phyloP scores from a whole-genome alignment of 257 asterid genomes.

The Fraxinus excelsior region DNA sequence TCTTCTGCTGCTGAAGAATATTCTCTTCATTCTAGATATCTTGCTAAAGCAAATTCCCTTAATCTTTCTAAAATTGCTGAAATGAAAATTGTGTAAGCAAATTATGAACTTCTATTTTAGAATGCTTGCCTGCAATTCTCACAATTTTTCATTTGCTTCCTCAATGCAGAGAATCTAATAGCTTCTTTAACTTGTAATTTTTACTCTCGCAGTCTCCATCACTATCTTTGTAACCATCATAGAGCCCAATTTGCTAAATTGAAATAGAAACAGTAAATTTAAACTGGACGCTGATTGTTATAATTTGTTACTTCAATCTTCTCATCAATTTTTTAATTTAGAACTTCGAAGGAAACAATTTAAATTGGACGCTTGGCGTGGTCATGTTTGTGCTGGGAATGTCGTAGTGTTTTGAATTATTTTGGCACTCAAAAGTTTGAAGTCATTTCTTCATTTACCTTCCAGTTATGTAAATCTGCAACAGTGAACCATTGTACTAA shows the following conservation, averaged over 20 bases:
- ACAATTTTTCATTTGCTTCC: constrained; percentile 15
- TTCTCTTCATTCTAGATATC: constrained; percentile 93
- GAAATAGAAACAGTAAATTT: neutral
- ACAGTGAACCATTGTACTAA: neutral
- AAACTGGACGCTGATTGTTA: constrained; percentile 9
- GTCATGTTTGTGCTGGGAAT: neutral
- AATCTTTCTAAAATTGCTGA: constrained; percentile 90
- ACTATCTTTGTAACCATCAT: neutral
- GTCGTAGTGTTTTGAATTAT: neutral
- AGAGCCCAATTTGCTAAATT: neutral
- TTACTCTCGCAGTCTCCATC: neutral
- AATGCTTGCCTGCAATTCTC: neutral
- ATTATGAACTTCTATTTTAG: constrained; percentile 21
- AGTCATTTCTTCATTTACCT: neutral
- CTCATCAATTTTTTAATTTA: neutral
- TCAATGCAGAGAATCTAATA: neutral
- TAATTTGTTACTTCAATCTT: neutral
- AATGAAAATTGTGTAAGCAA: constrained; percentile 88
- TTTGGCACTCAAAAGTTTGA: constrained; percentile 6
- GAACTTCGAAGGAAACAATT: neutral
- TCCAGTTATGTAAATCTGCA: neutral
- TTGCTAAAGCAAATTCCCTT: constrained; percentile 86
- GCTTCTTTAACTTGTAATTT: neutral
- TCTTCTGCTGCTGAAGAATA: constrained; percentile 91
- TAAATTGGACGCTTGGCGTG: neutral